phyloP scores from a whole-genome alignment of 164 flowering plant species.

The Berberis thunbergii region DNA sequence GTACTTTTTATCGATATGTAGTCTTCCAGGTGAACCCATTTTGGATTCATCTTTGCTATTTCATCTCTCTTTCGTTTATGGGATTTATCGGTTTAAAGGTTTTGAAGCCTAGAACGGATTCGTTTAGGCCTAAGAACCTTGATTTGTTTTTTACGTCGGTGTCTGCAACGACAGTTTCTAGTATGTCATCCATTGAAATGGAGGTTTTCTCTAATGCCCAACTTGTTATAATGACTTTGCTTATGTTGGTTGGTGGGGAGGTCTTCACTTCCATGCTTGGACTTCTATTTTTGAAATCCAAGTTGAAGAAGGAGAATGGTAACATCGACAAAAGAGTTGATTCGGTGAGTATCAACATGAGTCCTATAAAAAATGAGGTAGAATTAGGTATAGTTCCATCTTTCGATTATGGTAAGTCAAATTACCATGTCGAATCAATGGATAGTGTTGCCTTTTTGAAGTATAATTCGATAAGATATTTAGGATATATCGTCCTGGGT shows the following conservation, averaged over 20 bases:
- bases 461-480: conserved; percentile 20
- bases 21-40: conserved; percentile 23
- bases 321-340: background rate
- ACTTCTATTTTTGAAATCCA: conserved; percentile 22
- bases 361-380: conserved; percentile 3
- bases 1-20: background rate
- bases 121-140: conserved; percentile 16
- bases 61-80: conserved; percentile 28
- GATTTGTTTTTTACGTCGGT: conserved; percentile 77
- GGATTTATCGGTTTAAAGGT: conserved; percentile 36
- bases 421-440: too few species aligned
- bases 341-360: too few species aligned
- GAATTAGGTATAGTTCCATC: background rate
- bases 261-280: conserved; percentile 54
- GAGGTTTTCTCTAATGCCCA: conserved; percentile 72
- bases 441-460: conserved; percentile 9
- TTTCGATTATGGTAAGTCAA: background rate
- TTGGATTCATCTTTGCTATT: conserved; percentile 36
- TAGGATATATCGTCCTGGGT: conserved; percentile 29
- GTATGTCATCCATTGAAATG: conserved; percentile 81
- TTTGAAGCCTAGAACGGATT: conserved; percentile 22
- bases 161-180: conserved; percentile 62
- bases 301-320: background rate
- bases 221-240: conserved; percentile 49
- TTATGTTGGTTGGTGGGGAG: conserved; percentile 77